These are phyloP conservation scores for Cenchrus americanus DNA, from an alignment of 176 grass and related monocot species.

Conservation along the genomic window DNA sequence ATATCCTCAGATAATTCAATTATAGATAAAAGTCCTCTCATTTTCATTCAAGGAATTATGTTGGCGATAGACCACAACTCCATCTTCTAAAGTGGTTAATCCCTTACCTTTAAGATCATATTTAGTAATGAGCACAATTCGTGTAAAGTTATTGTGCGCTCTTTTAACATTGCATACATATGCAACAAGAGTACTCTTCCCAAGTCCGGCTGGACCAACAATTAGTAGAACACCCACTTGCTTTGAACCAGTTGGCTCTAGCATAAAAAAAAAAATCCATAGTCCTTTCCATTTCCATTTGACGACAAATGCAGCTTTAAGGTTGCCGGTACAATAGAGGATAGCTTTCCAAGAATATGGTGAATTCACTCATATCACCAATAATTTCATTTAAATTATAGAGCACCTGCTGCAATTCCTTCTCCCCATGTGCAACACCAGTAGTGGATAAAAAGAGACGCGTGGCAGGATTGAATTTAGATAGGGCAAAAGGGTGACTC, in stretches of 20 bases:
- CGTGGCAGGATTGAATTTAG: neutral
- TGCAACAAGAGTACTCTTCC: constrained; percentile 15
- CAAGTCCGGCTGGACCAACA: neutral
- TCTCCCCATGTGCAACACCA: neutral
- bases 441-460: neutral
- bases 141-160: neutral
- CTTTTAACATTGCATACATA: neutral
- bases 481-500: neutral
- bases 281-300: neutral
- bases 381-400: neutral
- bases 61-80: too few relatives aligned
- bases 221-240: neutral
- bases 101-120: neutral
- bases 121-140: neutral
- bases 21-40: neutral
- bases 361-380: neutral
- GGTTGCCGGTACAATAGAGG: neutral
- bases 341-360: neutral
- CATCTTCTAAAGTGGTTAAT: too few relatives aligned
- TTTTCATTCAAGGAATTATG: neutral
- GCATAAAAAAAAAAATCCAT: neutral
- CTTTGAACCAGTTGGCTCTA: neutral
- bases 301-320: neutral
- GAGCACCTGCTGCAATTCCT: neutral
- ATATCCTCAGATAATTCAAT: neutral